These are phyloP conservation scores for Teratosphaeria nubilosa DNA, from an alignment of 2,329 filamentous ascomycete genomes.

Conservation along the genomic window DNA sequence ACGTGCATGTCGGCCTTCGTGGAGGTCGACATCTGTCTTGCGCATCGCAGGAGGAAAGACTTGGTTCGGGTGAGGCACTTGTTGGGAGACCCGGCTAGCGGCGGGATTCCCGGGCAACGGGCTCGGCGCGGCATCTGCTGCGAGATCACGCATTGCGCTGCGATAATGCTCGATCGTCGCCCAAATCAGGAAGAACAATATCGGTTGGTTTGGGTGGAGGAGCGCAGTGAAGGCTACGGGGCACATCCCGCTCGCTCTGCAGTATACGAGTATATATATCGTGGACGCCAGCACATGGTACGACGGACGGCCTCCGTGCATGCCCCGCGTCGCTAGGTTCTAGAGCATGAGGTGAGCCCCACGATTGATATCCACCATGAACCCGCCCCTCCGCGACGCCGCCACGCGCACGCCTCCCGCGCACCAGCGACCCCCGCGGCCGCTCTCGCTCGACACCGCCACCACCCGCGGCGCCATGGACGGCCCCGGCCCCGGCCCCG, in stretches of 20 bases:
- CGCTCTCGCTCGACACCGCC: slow-evolving; percentile 3
- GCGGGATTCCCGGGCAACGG: too few species aligned
- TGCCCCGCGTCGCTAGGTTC: not conserved
- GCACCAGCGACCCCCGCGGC: not conserved
- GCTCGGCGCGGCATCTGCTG: not conserved
- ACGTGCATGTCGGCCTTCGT: too few species aligned
- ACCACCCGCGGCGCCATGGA: not conserved
- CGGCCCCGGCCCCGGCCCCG: slow-evolving; percentile 18
- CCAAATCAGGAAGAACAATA: not conserved
- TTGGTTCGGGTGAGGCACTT: too few species aligned
- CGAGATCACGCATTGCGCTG: not conserved
- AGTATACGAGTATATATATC: too few species aligned
- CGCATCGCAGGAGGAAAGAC: too few species aligned
- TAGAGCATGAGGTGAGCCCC: not conserved
- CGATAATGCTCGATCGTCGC: not conserved
- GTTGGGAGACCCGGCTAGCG: too few species aligned
- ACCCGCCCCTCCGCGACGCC: not conserved
- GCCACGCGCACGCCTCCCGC: not conserved
- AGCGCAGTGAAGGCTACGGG: too few species aligned
- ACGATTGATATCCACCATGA: not conserved
- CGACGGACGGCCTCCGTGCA: not conserved
- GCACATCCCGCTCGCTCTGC: too few species aligned
- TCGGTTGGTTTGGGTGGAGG: not conserved
- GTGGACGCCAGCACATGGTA: not conserved
- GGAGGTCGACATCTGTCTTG: not conserved